These are phyloP conservation scores for Claviceps fusiformis DNA, from an alignment of 2,329 filamentous ascomycete genomes.

Conservation along the genomic window DNA sequence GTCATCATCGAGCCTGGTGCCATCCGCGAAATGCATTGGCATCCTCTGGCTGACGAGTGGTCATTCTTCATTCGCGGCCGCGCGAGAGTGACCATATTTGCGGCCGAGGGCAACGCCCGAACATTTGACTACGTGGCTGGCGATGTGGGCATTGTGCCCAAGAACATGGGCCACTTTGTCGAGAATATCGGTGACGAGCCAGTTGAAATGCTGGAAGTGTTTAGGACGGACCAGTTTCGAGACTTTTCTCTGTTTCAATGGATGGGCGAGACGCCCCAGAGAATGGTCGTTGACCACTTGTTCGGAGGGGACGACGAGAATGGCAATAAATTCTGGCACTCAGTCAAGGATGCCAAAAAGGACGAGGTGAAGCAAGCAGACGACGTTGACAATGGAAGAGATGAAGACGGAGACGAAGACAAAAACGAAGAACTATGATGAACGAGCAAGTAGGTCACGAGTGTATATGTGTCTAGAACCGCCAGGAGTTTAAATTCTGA, in stretches of 20 bases:
- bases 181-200: slow-evolving; percentile 70
- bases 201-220: slow-evolving; percentile 63
- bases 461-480: too few relatives aligned
- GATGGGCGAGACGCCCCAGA: slow-evolving; percentile 58
- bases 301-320: slow-evolving; percentile 48
- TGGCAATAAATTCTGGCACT: slow-evolving; percentile 47
- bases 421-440: too few relatives aligned
- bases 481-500: too few relatives aligned
- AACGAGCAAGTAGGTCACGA: too few relatives aligned
- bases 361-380: slow-evolving; percentile 27
- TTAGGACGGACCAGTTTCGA: slow-evolving; percentile 56
- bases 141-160: slow-evolving; percentile 64
- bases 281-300: slow-evolving; percentile 51
- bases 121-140: slow-evolving; percentile 67
- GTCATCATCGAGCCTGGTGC: slow-evolving; percentile 58
- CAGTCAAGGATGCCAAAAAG: slow-evolving; percentile 48
- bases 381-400: neutral
- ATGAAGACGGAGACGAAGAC: neutral
- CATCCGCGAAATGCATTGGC: slow-evolving; percentile 72
- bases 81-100: slow-evolving; percentile 63
- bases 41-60: slow-evolving; percentile 69
- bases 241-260: slow-evolving; percentile 65
- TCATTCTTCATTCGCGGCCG: slow-evolving; percentile 63
- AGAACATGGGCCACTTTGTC: slow-evolving; percentile 69
- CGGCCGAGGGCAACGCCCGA: slow-evolving; percentile 50